Evolutionary conservation across 345 rosid species (phyloP).

Genomic region (Gossypium turneri): DNA sequence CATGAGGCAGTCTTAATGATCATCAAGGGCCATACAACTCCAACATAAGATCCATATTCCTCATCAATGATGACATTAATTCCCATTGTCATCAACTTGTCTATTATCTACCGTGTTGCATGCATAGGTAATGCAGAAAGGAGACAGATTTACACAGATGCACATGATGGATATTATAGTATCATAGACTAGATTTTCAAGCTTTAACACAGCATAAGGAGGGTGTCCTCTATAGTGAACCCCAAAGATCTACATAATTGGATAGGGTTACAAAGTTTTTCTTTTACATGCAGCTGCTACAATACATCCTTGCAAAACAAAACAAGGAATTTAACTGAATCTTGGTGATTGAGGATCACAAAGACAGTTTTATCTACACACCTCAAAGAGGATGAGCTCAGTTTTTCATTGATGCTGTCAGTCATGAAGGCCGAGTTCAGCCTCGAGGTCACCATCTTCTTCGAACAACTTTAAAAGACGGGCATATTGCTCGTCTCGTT

Average conservation of each 20-base stretch:
- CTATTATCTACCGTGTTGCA: background rate
- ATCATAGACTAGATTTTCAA: background rate
- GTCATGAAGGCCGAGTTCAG: conserved; percentile 88
- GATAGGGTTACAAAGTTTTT: background rate
- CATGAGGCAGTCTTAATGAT: conserved; percentile 4
- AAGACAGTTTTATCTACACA: conserved; percentile 9
- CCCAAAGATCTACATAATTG: background rate
- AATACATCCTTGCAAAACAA: background rate
- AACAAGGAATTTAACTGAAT: background rate
- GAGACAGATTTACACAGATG: background rate
- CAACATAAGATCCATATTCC: background rate
- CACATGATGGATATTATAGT: background rate
- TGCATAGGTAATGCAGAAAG: background rate
- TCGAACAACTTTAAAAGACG: conserved; percentile 89
- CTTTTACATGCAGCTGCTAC: background rate
- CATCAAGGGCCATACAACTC: background rate
- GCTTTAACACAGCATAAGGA: background rate
- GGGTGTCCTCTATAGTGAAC: background rate
- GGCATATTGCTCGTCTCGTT: conserved; percentile 94
- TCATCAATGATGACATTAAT: background rate
- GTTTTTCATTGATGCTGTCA: conserved; percentile 26
- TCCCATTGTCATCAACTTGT: background rate
- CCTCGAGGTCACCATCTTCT: conserved; percentile 98
- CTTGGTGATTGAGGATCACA: background rate
- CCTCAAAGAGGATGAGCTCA: conserved; percentile 30